Percentiles rank a stretch among this genome's conserved stretches.
Conservation (phyloP, 2,329 filamentous ascomycete genomes). For the Arthroderma sp. region DNA sequence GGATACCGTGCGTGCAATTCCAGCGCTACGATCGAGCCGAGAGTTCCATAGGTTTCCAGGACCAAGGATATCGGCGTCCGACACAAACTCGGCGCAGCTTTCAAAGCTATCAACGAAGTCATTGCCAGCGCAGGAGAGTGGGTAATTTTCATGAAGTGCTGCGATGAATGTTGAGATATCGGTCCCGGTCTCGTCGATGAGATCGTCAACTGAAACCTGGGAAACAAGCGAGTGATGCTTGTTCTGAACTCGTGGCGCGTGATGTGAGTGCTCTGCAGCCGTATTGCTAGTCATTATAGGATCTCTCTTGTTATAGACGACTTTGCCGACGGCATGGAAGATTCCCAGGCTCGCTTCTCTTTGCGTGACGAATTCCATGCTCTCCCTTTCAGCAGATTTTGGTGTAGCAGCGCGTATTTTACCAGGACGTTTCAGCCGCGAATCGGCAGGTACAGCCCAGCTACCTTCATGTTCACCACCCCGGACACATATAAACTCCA, state of each 20-base stretch:
- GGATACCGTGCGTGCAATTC: constrained; percentile 35
- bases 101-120: constrained; percentile 66
- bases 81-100: constrained; percentile 74
- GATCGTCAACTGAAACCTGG: constrained; percentile 54
- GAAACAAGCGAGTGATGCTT: constrained; percentile 48
- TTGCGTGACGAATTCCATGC: constrained; percentile 66
- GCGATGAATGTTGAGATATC: constrained; percentile 84
- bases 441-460: constrained; percentile 54
- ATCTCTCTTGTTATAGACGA: constrained; percentile 88
- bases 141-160: constrained; percentile 86
- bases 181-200: constrained; percentile 89
- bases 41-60: constrained; percentile 43
- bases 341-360: constrained; percentile 83
- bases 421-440: constrained; percentile 50
- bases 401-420: constrained; percentile 34
- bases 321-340: constrained; percentile 90
- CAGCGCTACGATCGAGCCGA: constrained; percentile 32
- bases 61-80: constrained; percentile 74
- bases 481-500: constrained; percentile 84
- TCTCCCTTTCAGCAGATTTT: constrained; percentile 67
- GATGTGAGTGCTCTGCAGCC: constrained; percentile 28
- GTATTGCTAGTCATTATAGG: constrained; percentile 23
- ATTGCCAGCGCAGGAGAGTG: constrained; percentile 58
- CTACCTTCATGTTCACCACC: constrained; percentile 61
- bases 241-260: constrained; percentile 47